phyloP scores from a whole-genome alignment of 139 green algal species.

The Tetraselmis chui region DNA sequence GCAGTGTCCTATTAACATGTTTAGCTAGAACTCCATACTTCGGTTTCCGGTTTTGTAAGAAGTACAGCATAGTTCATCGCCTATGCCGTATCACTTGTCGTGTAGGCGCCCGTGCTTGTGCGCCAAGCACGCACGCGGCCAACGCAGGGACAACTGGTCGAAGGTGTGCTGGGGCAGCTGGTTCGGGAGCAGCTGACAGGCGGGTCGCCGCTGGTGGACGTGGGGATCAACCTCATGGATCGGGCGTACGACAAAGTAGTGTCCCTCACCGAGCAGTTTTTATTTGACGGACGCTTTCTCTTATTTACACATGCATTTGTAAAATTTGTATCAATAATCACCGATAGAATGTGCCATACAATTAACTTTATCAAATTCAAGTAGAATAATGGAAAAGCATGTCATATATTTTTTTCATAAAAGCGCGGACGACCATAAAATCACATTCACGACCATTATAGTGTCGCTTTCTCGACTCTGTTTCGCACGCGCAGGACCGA shows the following conservation, averaged over 20 bases:
- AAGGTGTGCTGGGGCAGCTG: constrained; percentile 9
- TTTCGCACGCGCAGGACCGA: constrained; percentile 39
- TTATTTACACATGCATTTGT: too few relatives aligned
- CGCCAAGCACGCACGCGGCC: constrained; percentile 3
- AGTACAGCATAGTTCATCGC: too few relatives aligned
- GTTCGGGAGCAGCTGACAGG: background rate
- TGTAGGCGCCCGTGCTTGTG: too few relatives aligned
- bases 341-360: too few relatives aligned
- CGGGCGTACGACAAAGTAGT: constrained; percentile 41
- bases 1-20: too few relatives aligned
- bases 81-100: too few relatives aligned
- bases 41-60: too few relatives aligned
- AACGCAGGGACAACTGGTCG: constrained; percentile 37
- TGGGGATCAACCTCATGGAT: constrained; percentile 57
- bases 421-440: background rate
- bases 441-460: background rate
- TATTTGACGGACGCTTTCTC: background rate
- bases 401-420: too few relatives aligned
- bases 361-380: too few relatives aligned
- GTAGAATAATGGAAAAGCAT: too few relatives aligned
- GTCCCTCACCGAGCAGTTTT: background rate
- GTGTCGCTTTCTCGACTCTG: background rate
- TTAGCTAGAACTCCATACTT: too few relatives aligned
- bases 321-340: too few relatives aligned
- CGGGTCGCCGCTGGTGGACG: constrained; percentile 40